A percentile compares a stretch with the other conserved stretches of the same genome.
Evolutionary conservation across 208 protist species (phyloP).

Genomic region (Trichomonas vaginalis): DNA sequence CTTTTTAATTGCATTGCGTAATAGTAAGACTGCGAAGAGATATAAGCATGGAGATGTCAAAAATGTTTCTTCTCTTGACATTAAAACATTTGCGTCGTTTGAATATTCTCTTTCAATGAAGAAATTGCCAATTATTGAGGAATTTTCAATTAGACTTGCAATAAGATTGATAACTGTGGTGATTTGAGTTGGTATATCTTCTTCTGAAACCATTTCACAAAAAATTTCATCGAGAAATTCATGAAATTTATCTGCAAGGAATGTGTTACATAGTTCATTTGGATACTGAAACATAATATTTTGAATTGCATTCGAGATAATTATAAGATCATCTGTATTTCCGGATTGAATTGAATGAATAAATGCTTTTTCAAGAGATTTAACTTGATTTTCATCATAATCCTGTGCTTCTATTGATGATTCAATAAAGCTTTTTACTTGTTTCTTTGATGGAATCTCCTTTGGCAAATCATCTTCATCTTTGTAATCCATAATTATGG

Average conservation of each 20-base stretch:
- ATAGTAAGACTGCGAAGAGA: neutral
- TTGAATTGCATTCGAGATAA: neutral
- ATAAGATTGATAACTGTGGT: neutral
- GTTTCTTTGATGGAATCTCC: neutral
- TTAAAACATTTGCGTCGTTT: neutral
- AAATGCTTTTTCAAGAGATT: neutral
- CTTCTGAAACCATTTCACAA: neutral
- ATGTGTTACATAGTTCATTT: neutral
- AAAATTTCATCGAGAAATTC: neutral
- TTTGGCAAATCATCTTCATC: neutral
- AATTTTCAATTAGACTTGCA: neutral
- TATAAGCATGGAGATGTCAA: neutral
- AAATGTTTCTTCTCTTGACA: neutral
- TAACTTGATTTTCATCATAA: neutral
- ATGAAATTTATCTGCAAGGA: neutral
- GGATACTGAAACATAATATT: neutral
- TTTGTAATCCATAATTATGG: neutral
- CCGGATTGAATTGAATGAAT: neutral
- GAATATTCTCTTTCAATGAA: neutral
- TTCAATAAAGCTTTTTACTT: neutral
- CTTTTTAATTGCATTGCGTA: neutral
- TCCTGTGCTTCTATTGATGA: neutral
- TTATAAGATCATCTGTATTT: neutral
- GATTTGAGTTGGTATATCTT: neutral
- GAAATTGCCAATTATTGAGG: neutral